A percentile compares a stretch with the other conserved stretches of the same genome.
phyloP scores from a whole-genome alignment of 2,329 filamentous ascomycete species.

The Pezicula rhizophila region DNA sequence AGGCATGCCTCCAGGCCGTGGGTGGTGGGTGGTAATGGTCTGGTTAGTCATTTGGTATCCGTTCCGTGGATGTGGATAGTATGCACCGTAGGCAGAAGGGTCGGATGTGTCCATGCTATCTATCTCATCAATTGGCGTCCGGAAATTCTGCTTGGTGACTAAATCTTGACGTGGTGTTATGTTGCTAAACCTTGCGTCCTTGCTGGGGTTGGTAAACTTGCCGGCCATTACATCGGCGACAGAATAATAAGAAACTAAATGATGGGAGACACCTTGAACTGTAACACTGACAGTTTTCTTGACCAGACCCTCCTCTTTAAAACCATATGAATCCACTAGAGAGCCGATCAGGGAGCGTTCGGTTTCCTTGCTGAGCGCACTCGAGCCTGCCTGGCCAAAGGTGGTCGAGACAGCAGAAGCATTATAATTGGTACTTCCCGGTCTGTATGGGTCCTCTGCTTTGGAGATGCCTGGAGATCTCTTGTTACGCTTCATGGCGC shows the following conservation, averaged over 20 bases:
- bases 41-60: conserved; percentile 27
- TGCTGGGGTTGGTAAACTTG: conserved; percentile 50
- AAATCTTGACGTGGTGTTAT: conserved; percentile 53
- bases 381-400: conserved; percentile 11
- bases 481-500: conserved; percentile 64
- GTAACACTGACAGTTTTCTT: conserved; percentile 90
- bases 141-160: conserved; percentile 58
- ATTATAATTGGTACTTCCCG: conserved; percentile 7
- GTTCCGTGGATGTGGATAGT: conserved; percentile 13
- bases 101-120: conserved; percentile 32
- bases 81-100: conserved; percentile 18
- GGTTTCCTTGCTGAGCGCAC: conserved; percentile 23
- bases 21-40: conserved; percentile 18
- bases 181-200: conserved; percentile 42
- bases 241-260: conserved; percentile 84
- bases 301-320: conserved; percentile 74
- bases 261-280: conserved; percentile 69
- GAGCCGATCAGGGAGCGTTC: conserved; percentile 60
- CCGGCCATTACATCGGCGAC: conserved; percentile 66
- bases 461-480: conserved; percentile 23
- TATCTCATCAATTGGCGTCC: conserved; percentile 56
- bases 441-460: conserved; percentile 12
- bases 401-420: conserved; percentile 7
- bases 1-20: conserved; percentile 9
- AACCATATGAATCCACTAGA: conserved; percentile 82